A percentile compares a stretch with the other conserved stretches of the same genome.
These are phyloP conservation scores for Rhytidhysteron rufulum DNA, from an alignment of 2,329 filamentous ascomycete genomes.

Conservation along the genomic window DNA sequence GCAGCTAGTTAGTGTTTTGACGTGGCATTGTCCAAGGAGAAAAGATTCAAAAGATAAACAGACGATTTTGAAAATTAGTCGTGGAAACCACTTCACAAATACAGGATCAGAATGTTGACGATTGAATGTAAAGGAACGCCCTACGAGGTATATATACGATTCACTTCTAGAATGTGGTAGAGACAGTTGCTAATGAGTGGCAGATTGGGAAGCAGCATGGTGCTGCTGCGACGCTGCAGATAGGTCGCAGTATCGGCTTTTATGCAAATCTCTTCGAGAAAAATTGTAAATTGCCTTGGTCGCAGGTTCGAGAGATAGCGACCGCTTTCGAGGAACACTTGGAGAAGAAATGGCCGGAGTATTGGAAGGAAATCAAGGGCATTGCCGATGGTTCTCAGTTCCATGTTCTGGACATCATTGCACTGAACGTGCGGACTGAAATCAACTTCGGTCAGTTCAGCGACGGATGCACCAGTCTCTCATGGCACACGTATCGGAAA, in stretches of 20 bases:
- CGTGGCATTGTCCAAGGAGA: too few species aligned
- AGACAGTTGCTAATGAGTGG: background rate
- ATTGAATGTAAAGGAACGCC: constrained; percentile 42
- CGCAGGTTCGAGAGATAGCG: constrained; percentile 43
- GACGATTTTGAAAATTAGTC: too few species aligned
- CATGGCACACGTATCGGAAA: constrained; percentile 36
- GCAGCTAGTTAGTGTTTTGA: too few species aligned
- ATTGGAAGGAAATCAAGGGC: constrained; percentile 47
- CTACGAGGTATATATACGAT: constrained; percentile 32
- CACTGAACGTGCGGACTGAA: constrained; percentile 56
- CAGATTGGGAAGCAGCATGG: constrained; percentile 52
- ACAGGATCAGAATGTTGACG: constrained; percentile 37
- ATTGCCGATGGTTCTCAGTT: constrained; percentile 50
- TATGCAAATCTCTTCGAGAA: constrained; percentile 46
- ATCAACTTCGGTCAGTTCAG: constrained; percentile 56
- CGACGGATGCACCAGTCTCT: constrained; percentile 56
- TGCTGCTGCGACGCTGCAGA: constrained; percentile 33
- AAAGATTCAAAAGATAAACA: too few species aligned
- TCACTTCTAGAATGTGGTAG: background rate
- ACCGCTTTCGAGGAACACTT: constrained; percentile 46
- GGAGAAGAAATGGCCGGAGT: constrained; percentile 39
- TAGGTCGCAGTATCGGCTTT: constrained; percentile 43
- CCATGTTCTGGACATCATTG: constrained; percentile 51
- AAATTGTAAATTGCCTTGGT: constrained; percentile 47
- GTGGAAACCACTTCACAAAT: too few species aligned